phyloP scores from a whole-genome alignment of 768 basidiomycete genomes.

The Lentinula sp. region DNA sequence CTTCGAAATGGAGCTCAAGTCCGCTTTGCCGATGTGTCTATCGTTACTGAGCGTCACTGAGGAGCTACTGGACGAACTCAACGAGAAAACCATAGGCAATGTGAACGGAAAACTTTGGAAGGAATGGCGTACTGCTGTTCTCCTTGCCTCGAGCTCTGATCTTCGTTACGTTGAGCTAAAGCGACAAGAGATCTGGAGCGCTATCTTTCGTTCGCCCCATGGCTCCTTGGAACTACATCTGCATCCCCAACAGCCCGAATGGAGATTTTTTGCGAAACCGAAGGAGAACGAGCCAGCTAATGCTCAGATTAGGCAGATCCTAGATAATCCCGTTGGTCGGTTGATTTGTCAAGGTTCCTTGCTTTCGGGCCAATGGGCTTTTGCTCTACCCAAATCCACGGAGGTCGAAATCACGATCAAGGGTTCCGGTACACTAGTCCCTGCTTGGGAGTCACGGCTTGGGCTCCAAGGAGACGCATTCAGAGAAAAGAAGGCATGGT shows the following conservation, averaged over 20 bases:
- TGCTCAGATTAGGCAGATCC: conserved; percentile 66
- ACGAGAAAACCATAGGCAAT: conserved; percentile 25
- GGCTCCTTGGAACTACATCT: conserved; percentile 74
- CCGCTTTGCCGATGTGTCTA: conserved; percentile 83
- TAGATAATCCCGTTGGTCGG: conserved; percentile 75
- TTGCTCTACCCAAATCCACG: conserved; percentile 62
- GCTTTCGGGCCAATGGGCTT: conserved; percentile 72
- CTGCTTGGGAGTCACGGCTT: conserved; percentile 80
- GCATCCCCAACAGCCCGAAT: conserved; percentile 73
- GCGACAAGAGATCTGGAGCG: conserved; percentile 86
- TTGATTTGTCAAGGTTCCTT: conserved; percentile 50
- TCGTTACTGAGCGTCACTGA: conserved; percentile 44
- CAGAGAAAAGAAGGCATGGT: conserved; percentile 61
- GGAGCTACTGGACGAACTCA: conserved; percentile 46
- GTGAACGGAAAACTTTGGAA: conserved; percentile 59
- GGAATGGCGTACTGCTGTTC: conserved; percentile 62
- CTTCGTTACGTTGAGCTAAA: conserved; percentile 82
- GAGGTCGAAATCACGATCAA: conserved; percentile 56
- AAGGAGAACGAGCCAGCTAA: conserved; percentile 66
- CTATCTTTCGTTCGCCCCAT: conserved; percentile 63
- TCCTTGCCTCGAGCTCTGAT: conserved; percentile 52
- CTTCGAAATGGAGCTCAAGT: conserved; percentile 75
- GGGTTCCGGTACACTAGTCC: conserved; percentile 63
- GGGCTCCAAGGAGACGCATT: conserved; percentile 64
- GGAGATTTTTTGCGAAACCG: conserved; percentile 78